Evolutionary conservation across 345 rosid genomes (phyloP).

Genomic region (Eucalyptus tenuipes): DNA sequence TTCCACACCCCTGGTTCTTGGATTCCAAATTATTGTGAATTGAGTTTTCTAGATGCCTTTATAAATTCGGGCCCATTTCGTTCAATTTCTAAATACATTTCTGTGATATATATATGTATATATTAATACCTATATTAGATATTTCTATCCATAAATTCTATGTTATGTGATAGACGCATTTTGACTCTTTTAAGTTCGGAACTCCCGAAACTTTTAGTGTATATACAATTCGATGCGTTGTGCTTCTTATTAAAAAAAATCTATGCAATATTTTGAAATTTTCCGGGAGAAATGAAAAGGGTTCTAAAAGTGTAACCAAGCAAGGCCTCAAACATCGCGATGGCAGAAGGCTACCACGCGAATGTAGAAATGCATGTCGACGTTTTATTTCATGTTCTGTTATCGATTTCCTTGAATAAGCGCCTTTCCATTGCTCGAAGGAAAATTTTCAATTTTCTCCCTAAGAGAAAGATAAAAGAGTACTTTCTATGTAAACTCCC

Average conservation of each 20-base stretch:
- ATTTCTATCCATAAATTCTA: neutral
- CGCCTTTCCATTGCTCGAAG: neutral
- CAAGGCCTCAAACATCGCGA: neutral
- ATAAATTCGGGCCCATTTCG: neutral
- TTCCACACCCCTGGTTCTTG: neutral
- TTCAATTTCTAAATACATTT: neutral
- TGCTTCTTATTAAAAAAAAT: no score
- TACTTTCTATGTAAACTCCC: neutral
- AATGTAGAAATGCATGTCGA: neutral
- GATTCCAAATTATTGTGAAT: neutral
- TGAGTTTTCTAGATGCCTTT: neutral
- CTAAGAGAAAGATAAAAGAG: neutral
- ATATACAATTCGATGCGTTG: neutral
- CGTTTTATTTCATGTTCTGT: neutral
- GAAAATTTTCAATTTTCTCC: neutral
- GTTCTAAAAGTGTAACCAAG: neutral
- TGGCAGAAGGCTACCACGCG: neutral
- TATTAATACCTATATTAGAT: neutral
- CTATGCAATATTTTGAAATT: neutral
- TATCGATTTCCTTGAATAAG: neutral
- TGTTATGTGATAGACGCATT: rapidly evolving
- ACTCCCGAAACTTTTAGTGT: neutral
- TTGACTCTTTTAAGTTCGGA: neutral
- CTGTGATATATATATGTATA: neutral
- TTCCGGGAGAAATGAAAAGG: neutral